Evolutionary conservation across 1,284 basidiomycete species (phyloP), one percentile per base, ranked within the genome.

Genomic region (Tilletia caries): DNA sequence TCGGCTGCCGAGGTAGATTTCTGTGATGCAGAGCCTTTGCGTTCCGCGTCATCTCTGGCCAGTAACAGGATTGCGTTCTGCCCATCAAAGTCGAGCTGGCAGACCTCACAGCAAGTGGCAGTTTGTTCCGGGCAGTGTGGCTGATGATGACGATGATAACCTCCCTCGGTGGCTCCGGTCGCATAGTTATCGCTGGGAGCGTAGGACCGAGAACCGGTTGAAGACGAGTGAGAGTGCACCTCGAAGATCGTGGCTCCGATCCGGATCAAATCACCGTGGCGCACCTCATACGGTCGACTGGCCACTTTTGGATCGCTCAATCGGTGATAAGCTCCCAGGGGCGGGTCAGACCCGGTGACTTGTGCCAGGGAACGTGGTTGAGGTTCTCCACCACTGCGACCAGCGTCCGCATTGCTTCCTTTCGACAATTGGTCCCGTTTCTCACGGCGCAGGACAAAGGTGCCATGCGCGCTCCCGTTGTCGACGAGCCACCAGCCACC

Each of bases 401-500:
- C 23, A 23, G n/a, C 1, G 8, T 50, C n/a, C n/a, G 13, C n/a
- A 23, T 33, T 27, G 6, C 15, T 23, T 13, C n/a, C 23, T 23
- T n/a, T n/a, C 20, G 20, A 18, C 46, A 50, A 20, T n/a, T n/a
- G n/a, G n/a, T n/a, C n/a, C 18, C 58, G 58, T 6, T 62, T 62
- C 58, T 62, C 58, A 3, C 18, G 20, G 10, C 18, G 32, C 15
- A 62, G 58, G 8, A 62, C 33, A 23, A 18, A 62, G 29, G 58
- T 62, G 8, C 58, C 58, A 4, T 62, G 58, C 29, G 58, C 27
- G 33, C 58, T 62, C 3, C 58, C 58, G 6, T 62, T 33, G n/a
- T 62, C 58, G 29, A 62, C 58, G n/a, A 62, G 32, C 58, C 58
- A 62, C 58, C 58, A 62, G 8, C 58, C 58, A 12, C 58, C 58